These are phyloP conservation scores for Sporothrix variecibatus DNA, from an alignment of 2,329 filamentous ascomycete genomes.

Conservation along the genomic window DNA sequence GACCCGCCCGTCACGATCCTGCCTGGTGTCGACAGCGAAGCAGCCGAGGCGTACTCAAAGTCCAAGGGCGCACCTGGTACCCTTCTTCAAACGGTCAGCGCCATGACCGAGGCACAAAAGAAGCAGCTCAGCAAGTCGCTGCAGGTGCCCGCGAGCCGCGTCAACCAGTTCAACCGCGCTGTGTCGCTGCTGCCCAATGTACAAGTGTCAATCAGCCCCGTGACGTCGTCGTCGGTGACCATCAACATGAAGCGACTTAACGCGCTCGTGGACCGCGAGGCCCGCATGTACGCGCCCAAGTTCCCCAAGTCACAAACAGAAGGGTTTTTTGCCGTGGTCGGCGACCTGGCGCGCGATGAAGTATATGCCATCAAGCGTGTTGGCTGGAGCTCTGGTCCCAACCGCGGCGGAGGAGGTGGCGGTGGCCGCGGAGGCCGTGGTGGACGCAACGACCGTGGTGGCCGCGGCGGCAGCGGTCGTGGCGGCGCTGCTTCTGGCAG, in stretches of 20 bases:
- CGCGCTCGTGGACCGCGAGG: slow-evolving; percentile 62
- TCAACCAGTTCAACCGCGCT: slow-evolving; percentile 58
- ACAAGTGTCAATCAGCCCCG: slow-evolving; percentile 58
- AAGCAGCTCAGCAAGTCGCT: slow-evolving; percentile 54
- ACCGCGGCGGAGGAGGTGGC: background rate
- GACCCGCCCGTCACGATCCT: slow-evolving; percentile 79
- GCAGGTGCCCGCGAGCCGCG: slow-evolving; percentile 48
- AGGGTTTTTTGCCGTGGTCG: slow-evolving; percentile 84
- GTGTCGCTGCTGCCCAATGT: slow-evolving; percentile 70
- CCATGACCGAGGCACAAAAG: slow-evolving; percentile 40
- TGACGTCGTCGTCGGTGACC: slow-evolving; percentile 63
- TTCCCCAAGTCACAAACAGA: slow-evolving; percentile 96
- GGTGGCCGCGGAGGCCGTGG: background rate
- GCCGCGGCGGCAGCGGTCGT: background rate
- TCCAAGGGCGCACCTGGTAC: background rate
- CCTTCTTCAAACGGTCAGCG: slow-evolving; percentile 49
- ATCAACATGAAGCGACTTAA: slow-evolving; percentile 69
- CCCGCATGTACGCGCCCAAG: slow-evolving; percentile 78
- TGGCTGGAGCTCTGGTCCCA: slow-evolving; percentile 59
- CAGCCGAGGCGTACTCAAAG: slow-evolving; percentile 1
- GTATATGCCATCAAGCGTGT: slow-evolving; percentile 84
- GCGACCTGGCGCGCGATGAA: slow-evolving; percentile 68
- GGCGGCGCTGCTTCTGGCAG: background rate
- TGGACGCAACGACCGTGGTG: background rate
- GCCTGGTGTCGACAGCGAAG: slow-evolving; percentile 61